Evolutionary conservation across 2,329 filamentous ascomycete genomes (phyloP).

Genomic region (Calonectria fujianensis): DNA sequence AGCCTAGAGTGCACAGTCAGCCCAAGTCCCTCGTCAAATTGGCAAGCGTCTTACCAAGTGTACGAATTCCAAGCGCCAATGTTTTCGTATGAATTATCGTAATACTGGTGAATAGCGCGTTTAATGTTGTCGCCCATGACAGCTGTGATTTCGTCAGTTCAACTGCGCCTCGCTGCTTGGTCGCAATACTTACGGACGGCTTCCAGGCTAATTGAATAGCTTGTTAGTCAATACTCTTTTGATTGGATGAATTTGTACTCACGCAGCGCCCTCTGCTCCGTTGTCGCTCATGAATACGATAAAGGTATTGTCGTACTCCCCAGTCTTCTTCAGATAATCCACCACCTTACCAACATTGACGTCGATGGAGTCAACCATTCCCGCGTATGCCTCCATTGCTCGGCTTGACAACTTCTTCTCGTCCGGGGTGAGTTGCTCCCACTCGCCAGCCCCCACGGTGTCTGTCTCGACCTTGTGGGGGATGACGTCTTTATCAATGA

Average conservation of each 20-base stretch:
- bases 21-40: not conserved
- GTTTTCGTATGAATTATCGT: conserved; percentile 39
- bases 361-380: conserved; percentile 79
- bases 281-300: conserved; percentile 79
- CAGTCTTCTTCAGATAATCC: conserved; percentile 72
- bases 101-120: conserved; percentile 32
- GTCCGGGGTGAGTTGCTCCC: conserved; percentile 66
- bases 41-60: conserved; percentile 18
- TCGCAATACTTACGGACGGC: conserved; percentile 3
- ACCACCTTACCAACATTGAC: conserved; percentile 75
- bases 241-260: conserved; percentile 1
- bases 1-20: conserved; percentile 9
- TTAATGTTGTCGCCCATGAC: conserved; percentile 48
- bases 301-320: conserved; percentile 78
- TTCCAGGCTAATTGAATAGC: not conserved
- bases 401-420: conserved; percentile 68
- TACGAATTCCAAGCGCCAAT: conserved; percentile 34
- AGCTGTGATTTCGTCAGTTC: conserved; percentile 1
- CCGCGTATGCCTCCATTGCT: conserved; percentile 78
- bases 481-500: conserved; percentile 69
- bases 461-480: conserved; percentile 66
- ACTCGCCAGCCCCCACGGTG: conserved; percentile 63
- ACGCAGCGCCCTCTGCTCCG: conserved; percentile 74
- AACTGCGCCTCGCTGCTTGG: not conserved
- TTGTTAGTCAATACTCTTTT: not conserved